These are phyloP conservation scores for Cocos nucifera DNA, from an alignment of 176 grass and related monocot genomes.

Conservation along the genomic window DNA sequence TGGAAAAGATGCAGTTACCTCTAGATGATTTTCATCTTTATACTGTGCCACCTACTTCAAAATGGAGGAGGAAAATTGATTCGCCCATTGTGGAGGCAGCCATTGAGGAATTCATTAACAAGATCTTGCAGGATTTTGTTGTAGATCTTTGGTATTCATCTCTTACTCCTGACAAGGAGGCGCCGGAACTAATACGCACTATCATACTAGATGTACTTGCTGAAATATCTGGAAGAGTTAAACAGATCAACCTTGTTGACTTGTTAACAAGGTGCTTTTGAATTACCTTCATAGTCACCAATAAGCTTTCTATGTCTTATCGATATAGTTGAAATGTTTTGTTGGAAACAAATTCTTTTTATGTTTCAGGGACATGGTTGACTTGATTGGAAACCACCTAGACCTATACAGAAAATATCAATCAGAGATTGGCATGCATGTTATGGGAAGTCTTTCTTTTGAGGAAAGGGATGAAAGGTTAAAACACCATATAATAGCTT, in stretches of 20 bases:
- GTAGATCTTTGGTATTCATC: slow-evolving; percentile 80
- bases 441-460: slow-evolving; percentile 82
- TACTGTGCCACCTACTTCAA: slow-evolving; percentile 47
- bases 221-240: slow-evolving; percentile 71
- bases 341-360: background rate
- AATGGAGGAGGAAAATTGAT: slow-evolving; percentile 86
- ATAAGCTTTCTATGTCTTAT: background rate
- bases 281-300: slow-evolving; percentile 10
- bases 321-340: background rate
- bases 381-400: slow-evolving; percentile 77
- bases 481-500: slow-evolving; percentile 74
- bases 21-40: slow-evolving; percentile 62
- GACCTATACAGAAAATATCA: slow-evolving; percentile 89
- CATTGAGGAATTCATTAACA: slow-evolving; percentile 76
- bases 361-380: slow-evolving; percentile 66
- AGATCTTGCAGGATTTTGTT: slow-evolving; percentile 87
- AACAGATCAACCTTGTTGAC: slow-evolving; percentile 89
- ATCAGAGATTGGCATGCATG: slow-evolving; percentile 61
- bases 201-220: slow-evolving; percentile 81
- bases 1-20: slow-evolving; percentile 58
- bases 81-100: slow-evolving; percentile 71
- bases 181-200: slow-evolving; percentile 67
- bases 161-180: slow-evolving; percentile 86
- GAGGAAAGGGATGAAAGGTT: slow-evolving; percentile 95
- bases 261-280: slow-evolving; percentile 73